phyloP scores from a whole-genome alignment of 1,284 basidiomycete species.

The Microbotryum silenes-acaulis region DNA sequence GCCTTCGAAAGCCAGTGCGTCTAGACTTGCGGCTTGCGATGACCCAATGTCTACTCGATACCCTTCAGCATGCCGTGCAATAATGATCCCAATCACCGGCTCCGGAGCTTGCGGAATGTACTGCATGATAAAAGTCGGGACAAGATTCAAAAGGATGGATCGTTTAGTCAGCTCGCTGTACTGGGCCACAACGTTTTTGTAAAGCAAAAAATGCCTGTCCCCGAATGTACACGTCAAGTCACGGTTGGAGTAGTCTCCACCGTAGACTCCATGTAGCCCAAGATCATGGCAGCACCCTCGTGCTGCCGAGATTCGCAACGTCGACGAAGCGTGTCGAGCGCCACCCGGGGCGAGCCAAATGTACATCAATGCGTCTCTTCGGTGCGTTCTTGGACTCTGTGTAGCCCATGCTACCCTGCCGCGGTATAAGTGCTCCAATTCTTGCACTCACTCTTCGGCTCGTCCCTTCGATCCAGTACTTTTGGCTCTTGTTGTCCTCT shows the following conservation, averaged over 20 bases:
- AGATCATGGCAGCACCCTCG: not conserved
- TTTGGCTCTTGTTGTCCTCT: conserved; percentile 5
- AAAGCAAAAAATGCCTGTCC: not conserved
- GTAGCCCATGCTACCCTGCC: not conserved
- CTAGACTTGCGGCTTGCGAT: conserved; percentile 64
- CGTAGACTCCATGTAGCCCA: not conserved
- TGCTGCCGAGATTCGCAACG: not conserved
- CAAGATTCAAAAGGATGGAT: not conserved
- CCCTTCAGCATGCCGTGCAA: conserved; percentile 63
- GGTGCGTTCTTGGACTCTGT: not conserved
- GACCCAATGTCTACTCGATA: conserved; percentile 76
- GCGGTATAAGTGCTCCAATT: not conserved
- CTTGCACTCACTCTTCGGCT: conserved; percentile 10
- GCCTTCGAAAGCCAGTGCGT: conserved; percentile 74
- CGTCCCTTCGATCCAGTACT: conserved; percentile 25
- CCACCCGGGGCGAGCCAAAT: too few relatives aligned
- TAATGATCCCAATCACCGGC: conserved; percentile 64
- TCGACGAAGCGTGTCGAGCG: not conserved
- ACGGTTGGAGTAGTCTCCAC: too few relatives aligned
- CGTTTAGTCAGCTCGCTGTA: not conserved
- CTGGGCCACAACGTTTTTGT: not conserved
- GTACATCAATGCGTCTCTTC: not conserved
- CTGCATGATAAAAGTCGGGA: conserved; percentile 42
- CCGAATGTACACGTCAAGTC: too few relatives aligned
- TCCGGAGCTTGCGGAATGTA: conserved; percentile 78